Evolutionary conservation across 2,329 filamentous ascomycete genomes (phyloP), one percentile per base, ranked within the genome.

Genomic region (Hypoxylon sp.): DNA sequence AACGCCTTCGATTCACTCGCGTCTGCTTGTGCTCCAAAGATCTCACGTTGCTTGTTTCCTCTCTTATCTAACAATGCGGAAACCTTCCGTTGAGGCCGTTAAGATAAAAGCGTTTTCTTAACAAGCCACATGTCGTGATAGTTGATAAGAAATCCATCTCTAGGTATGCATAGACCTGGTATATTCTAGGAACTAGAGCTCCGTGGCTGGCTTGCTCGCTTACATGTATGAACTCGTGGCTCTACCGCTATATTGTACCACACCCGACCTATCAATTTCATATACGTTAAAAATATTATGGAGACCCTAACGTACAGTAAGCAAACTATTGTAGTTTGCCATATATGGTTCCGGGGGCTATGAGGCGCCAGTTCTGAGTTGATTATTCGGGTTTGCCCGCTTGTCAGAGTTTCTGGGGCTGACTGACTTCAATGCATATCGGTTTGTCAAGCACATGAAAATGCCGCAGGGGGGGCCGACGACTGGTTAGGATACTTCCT

Each of bases 1-100:
- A 69, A 69, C 67, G 7, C 23, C 37, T 65, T 67, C 54, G 57
- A 61, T 63, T 67, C 61, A 58, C 47, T 56, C 25, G 5, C 19
- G 30, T 45, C 56, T 45, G 32, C 55, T 45, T 47, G 2, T 19
- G 46, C n/a, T 46, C 52, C 56, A 34, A 11, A 61, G 43, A 59
- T 68, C 53, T 63, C 51, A 53, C 46, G 14, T 41, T 58, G 27
- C 37, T 52, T 47, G 54, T 46, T 58, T 61, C 47, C 21, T 55
- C 51, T 48, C 51, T 46, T n/a, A n/a, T n/a, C n/a, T n/a, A n/a
- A 3, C 19, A 45, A 11, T 9, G 37, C 21, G 37, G 37, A 12
- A 30, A 37, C 37, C 21, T 47, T 21, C 27, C 8, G 27, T 8
- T n/a, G 5, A 39, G 23, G 43, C 51, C 46, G 32, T 39, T 19